Percentiles rank a stretch among this genome's conserved stretches.
Conservation (phyloP, 2,329 filamentous ascomycete species). For the Ophiosphaerella narmari region DNA sequence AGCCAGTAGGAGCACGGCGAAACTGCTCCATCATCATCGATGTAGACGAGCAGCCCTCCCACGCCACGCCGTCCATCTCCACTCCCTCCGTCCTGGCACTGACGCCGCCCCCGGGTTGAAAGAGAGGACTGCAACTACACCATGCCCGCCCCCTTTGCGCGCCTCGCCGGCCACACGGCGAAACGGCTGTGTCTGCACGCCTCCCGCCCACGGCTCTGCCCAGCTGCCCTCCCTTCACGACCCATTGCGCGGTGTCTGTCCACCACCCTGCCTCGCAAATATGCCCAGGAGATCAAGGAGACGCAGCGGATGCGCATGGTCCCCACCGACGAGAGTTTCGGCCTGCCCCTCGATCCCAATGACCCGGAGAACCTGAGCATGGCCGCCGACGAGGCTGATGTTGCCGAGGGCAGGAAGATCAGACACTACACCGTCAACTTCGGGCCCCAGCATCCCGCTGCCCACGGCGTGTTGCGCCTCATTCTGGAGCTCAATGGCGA, state of each 20-base stretch:
- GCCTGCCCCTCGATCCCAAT: slow-evolving; percentile 51
- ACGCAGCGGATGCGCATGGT: slow-evolving; percentile 63
- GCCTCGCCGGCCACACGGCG: slow-evolving; percentile 72
- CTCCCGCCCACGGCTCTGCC: slow-evolving; percentile 52
- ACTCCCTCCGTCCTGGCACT: slow-evolving; percentile 38
- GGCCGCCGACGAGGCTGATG: slow-evolving; percentile 49
- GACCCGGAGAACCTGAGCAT: slow-evolving; percentile 53
- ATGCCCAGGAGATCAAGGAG: slow-evolving; percentile 59
- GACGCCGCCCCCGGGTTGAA: slow-evolving; percentile 37
- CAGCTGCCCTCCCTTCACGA: slow-evolving; percentile 43
- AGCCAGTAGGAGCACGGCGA: slow-evolving; percentile 35
- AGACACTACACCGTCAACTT: slow-evolving; percentile 99
- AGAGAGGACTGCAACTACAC: slow-evolving; percentile 39
- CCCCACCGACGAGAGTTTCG: slow-evolving; percentile 68
- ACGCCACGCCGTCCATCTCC: slow-evolving; percentile 39
- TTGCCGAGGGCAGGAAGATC: slow-evolving; percentile 75
- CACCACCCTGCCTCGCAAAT: slow-evolving; percentile 64
- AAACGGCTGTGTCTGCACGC: slow-evolving; percentile 66
- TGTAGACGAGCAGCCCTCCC: slow-evolving; percentile 33
- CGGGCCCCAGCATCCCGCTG: slow-evolving; percentile 96
- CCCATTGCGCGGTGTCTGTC: slow-evolving; percentile 67
- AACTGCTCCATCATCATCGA: slow-evolving; percentile 35
- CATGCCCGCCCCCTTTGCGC: slow-evolving; percentile 74
- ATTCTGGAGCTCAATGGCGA: slow-evolving; percentile 98
- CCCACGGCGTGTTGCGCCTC: slow-evolving; percentile 94